These are phyloP conservation scores for Fusarium chuoi DNA, from an alignment of 2,329 filamentous ascomycete species.

Conservation along the genomic window DNA sequence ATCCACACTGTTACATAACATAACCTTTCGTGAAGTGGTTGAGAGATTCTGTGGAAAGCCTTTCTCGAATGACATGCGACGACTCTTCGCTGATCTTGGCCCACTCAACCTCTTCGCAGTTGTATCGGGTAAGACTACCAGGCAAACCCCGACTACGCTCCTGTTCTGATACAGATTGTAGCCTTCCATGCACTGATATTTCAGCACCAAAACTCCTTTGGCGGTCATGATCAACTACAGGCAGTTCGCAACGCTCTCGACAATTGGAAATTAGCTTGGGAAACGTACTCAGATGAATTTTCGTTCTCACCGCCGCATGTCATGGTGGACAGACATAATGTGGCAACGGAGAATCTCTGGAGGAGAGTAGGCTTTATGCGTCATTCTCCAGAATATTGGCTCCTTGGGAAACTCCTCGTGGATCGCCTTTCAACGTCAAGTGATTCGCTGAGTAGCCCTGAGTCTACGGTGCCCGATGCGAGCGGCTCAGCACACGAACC, in stretches of 20 bases:
- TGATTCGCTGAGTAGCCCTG: neutral
- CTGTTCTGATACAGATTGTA: neutral
- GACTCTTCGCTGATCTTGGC: neutral
- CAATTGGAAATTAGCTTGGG: conserved; percentile 1
- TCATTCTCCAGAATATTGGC: conserved; percentile 1
- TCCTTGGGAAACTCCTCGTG: neutral
- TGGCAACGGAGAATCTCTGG: neutral
- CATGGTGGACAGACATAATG: neutral
- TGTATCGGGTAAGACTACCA: neutral
- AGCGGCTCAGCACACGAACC: neutral
- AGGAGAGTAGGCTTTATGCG: neutral
- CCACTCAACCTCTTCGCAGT: neutral
- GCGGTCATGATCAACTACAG: neutral
- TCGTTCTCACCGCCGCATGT: neutral
- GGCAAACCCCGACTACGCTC: accelerated
- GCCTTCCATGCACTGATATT: conserved; percentile 1
- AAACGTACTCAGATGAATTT: neutral
- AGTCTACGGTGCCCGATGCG: neutral
- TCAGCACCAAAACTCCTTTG: neutral
- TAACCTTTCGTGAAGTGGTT: neutral
- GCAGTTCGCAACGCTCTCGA: neutral
- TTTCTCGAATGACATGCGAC: neutral
- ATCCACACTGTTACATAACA: accelerated
- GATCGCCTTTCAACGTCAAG: neutral
- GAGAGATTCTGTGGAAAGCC: neutral